These are phyloP conservation scores for Nitzschia palea DNA, from an alignment of 108 stramenopile genomes.

Conservation along the genomic window DNA sequence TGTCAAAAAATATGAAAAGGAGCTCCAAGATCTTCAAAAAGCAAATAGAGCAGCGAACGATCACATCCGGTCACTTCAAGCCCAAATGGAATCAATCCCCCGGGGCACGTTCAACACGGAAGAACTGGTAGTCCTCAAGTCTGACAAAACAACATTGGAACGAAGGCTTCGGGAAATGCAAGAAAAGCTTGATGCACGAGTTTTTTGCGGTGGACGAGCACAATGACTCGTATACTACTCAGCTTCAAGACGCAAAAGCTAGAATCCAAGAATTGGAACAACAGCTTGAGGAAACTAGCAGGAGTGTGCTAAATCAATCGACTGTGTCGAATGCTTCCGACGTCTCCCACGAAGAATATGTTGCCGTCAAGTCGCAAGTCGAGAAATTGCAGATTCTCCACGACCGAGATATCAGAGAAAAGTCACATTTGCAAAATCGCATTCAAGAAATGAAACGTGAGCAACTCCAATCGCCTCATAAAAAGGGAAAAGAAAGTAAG, in stretches of 20 bases:
- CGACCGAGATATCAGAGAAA: conserved; percentile 18
- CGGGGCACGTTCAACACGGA: neutral
- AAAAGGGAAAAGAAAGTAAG: neutral
- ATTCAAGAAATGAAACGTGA: neutral
- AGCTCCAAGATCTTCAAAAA: neutral
- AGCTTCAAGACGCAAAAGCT: neutral
- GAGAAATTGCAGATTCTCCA: conserved; percentile 19
- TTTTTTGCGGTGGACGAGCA: neutral
- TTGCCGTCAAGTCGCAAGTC: conserved; percentile 10
- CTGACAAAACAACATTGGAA: conserved; percentile 7
- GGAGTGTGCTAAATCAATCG: neutral
- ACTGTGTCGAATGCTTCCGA: neutral
- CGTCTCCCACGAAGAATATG: conserved; percentile 13
- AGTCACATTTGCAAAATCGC: neutral
- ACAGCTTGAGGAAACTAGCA: neutral
- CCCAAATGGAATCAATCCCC: conserved; percentile 13
- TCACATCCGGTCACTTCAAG: conserved; percentile 5
- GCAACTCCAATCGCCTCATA: neutral
- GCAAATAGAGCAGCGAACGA: neutral
- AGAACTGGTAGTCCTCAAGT: neutral
- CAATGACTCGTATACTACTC: neutral
- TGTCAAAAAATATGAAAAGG: conserved; percentile 7
- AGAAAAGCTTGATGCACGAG: neutral
- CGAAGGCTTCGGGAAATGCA: conserved; percentile 8
- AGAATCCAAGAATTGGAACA: conserved; percentile 11